Evolutionary conservation across 805 yeast species (phyloP).

Genomic region (Debaryomyces maramus): DNA sequence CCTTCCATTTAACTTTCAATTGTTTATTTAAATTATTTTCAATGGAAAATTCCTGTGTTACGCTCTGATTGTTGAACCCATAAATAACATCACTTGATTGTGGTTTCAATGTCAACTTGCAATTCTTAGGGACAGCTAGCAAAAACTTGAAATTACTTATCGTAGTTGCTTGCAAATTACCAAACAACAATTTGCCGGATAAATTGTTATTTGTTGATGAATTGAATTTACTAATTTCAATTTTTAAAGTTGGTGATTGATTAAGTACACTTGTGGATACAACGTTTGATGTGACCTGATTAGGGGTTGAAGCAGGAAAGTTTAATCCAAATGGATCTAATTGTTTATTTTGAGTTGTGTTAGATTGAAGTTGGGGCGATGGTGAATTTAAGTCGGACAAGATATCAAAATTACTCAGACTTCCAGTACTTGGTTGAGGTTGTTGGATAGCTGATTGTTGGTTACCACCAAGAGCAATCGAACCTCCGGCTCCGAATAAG

Average conservation of each 20-base stretch:
- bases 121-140: conserved; percentile 69
- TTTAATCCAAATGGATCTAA: conserved; percentile 43
- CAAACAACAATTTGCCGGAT: conserved; percentile 48
- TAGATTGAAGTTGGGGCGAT: conserved; percentile 36
- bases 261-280: conserved; percentile 31
- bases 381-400: conserved; percentile 42
- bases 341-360: conserved; percentile 10
- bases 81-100: conserved; percentile 58
- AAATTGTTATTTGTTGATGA: conserved; percentile 35
- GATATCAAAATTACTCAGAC: conserved; percentile 22
- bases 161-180: conserved; percentile 48
- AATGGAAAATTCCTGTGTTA: conserved; percentile 51
- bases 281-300: conserved; percentile 14
- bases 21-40: conserved; percentile 35
- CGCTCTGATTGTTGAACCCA: conserved; percentile 47
- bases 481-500: conserved; percentile 55
- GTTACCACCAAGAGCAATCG: conserved; percentile 36
- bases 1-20: conserved; percentile 76
- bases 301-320: conserved; percentile 41
- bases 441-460: conserved; percentile 17
- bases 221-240: conserved; percentile 46
- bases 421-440: conserved; percentile 14
- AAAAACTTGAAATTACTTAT: conserved; percentile 56
- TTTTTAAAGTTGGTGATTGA: conserved; percentile 47
- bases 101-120: conserved; percentile 57